Percentiles rank a stretch among this genome's conserved stretches.
Conservation (phyloP, 805 yeast genomes). For the Ogataea kodamae region DNA sequence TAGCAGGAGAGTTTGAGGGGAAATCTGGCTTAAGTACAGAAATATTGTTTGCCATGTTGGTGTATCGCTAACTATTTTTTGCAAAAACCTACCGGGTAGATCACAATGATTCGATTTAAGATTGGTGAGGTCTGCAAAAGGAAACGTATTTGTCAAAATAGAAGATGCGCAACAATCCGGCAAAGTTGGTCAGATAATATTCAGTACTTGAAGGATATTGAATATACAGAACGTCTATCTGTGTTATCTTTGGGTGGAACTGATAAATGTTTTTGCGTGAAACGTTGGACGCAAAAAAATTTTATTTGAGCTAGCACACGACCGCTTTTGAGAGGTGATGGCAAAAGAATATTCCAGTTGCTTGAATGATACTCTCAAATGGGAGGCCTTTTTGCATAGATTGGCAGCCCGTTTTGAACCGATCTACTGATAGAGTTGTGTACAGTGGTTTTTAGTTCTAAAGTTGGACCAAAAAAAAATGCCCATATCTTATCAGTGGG, state of each 20-base stretch:
- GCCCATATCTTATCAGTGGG: constrained; percentile 10
- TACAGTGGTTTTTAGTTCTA: too few relatives aligned
- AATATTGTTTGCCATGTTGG: constrained; percentile 12
- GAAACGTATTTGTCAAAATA: too few relatives aligned
- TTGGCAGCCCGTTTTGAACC: too few relatives aligned
- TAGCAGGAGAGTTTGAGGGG: constrained; percentile 9
- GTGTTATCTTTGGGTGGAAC: constrained; percentile 12
- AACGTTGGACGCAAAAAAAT: constrained; percentile 12
- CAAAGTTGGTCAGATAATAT: too few relatives aligned
- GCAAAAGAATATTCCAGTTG: too few relatives aligned
- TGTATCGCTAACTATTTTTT: constrained; percentile 1
- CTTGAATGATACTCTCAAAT: too few relatives aligned
- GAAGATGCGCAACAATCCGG: too few relatives aligned
- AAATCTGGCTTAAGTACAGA: constrained; percentile 12
- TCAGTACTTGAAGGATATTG: constrained; percentile 2
- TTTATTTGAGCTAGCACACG: constrained; percentile 10
- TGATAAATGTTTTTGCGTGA: constrained; percentile 12
- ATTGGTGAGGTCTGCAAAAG: constrained; percentile 1
- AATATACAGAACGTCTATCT: constrained; percentile 11
- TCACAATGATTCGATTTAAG: too few relatives aligned
- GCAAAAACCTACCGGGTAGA: constrained; percentile 6
- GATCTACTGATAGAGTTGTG: too few relatives aligned
- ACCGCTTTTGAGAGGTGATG: constrained; percentile 2
- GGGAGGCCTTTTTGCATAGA: too few relatives aligned
- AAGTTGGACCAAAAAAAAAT: too few relatives aligned